Evolutionary conservation across 352 stramenopile genomes (phyloP).

Genomic region (Phytophthora boehmeriae): DNA sequence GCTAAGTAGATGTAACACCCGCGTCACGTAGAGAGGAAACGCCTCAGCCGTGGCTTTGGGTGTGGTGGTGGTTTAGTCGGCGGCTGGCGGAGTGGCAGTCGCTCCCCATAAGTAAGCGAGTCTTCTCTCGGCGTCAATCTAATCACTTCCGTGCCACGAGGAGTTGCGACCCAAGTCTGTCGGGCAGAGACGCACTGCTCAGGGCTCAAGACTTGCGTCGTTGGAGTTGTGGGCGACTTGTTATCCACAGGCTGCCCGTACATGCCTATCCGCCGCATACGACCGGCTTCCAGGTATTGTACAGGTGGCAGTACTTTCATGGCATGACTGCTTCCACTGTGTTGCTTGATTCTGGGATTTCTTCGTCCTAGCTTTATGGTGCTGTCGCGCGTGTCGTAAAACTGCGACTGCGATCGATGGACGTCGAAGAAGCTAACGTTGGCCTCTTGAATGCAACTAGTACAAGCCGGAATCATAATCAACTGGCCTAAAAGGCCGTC

Average conservation of each 20-base stretch:
- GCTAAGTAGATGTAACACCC: too few relatives aligned
- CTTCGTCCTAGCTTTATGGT: slow-evolving; percentile 8
- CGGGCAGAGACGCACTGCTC: slow-evolving; percentile 1
- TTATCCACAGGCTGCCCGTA: slow-evolving; percentile 11
- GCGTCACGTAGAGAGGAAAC: slow-evolving; percentile 11
- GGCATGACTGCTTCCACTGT: slow-evolving; percentile 8
- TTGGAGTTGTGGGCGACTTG: slow-evolving; percentile 13
- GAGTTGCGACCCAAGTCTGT: slow-evolving; percentile 24
- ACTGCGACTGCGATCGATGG: slow-evolving; percentile 12
- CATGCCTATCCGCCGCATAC: slow-evolving; percentile 13
- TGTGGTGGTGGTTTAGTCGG: slow-evolving; percentile 14
- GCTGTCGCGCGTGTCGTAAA: not conserved
- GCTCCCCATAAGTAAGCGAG: slow-evolving; percentile 20
- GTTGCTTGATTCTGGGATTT: slow-evolving; percentile 7
- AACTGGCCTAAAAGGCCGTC: slow-evolving; percentile 42
- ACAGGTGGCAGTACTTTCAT: slow-evolving; percentile 9
- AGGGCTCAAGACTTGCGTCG: slow-evolving; percentile 20
- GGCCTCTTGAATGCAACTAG: slow-evolving; percentile 39
- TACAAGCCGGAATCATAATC: slow-evolving; percentile 45
- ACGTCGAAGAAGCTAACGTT: slow-evolving; percentile 36
- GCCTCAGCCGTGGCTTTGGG: slow-evolving; percentile 6
- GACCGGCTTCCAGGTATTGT: slow-evolving; percentile 15
- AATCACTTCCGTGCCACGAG: slow-evolving; percentile 9
- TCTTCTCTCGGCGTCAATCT: slow-evolving; percentile 23
- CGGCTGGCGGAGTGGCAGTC: slow-evolving; percentile 14